phyloP scores from a whole-genome alignment of 2,329 filamentous ascomycete genomes.

The Diaporthe citriasiana region DNA sequence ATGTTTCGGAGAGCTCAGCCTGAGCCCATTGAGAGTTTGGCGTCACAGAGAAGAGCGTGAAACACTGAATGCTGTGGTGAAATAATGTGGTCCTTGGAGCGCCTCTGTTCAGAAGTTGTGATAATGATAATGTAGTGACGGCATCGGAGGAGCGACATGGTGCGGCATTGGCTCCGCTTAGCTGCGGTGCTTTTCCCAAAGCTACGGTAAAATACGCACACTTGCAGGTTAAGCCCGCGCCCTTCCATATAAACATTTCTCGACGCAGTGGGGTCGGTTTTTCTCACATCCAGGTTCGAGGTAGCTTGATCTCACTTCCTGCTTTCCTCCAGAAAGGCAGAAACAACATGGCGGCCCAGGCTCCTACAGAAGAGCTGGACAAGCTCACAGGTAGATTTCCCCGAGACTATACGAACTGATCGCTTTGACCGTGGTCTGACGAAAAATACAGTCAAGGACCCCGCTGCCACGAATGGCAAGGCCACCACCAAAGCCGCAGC shows the following conservation, averaged over 20 bases:
- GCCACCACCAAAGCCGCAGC: constrained; percentile 55
- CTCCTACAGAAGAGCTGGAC: constrained; percentile 56
- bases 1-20: constrained; percentile 3
- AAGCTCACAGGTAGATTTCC: constrained; percentile 56
- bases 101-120: not conserved
- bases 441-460: constrained; percentile 55
- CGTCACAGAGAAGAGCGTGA: not conserved
- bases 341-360: constrained; percentile 58
- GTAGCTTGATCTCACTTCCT: constrained; percentile 27
- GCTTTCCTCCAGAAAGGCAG: constrained; percentile 16
- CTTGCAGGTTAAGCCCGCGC: not conserved
- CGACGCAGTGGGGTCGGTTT: constrained; percentile 27
- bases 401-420: not conserved
- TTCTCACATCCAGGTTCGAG: not conserved
- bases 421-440: constrained; percentile 1
- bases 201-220: constrained; percentile 16
- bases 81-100: not conserved
- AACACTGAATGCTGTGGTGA: not conserved
- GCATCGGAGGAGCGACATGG: constrained; percentile 25
- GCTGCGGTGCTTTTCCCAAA: constrained; percentile 1
- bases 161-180: not conserved
- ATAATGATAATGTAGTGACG: constrained; percentile 35
- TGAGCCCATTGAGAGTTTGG: constrained; percentile 9
- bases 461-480: constrained; percentile 56
- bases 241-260: constrained; percentile 31